A percentile compares a stretch with the other conserved stretches of the same genome.
Evolutionary conservation across 306 rosid species (phyloP).

Genomic region (Prosopis cineraria): DNA sequence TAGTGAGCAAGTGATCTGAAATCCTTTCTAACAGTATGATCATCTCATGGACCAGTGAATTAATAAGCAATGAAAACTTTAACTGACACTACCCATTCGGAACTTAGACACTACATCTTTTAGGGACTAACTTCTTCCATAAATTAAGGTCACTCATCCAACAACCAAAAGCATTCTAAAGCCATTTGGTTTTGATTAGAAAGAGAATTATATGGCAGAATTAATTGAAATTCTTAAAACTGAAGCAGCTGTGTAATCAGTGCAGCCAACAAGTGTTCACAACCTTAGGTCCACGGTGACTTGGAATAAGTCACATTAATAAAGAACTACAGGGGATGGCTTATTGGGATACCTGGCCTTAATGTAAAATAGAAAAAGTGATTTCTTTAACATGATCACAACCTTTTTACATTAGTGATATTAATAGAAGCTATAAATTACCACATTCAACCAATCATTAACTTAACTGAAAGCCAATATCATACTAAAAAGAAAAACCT

Average conservation of each 20-base stretch:
- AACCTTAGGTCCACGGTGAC: slow-evolving; percentile 16
- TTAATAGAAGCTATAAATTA: slow-evolving; percentile 1
- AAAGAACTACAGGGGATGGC: slow-evolving; percentile 27
- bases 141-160: slow-evolving; percentile 17
- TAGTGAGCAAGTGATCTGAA: slow-evolving; percentile 28
- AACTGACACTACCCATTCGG: slow-evolving; percentile 12
- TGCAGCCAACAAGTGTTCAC: slow-evolving; percentile 7
- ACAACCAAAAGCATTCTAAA: slow-evolving; percentile 6
- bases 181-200: slow-evolving; percentile 19
- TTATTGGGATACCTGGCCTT: no score
- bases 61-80: slow-evolving; percentile 21
- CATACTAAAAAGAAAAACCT: slow-evolving; percentile 19
- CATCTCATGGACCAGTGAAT: slow-evolving; percentile 39
- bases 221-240: slow-evolving; percentile 7
- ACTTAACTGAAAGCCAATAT: slow-evolving; percentile 27
- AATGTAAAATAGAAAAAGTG: no score
- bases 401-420: slow-evolving; percentile 16
- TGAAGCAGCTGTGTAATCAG: background rate
- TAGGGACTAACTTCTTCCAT: slow-evolving; percentile 21
- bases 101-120: background rate
- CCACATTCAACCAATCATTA: background rate
- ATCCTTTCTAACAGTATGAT: slow-evolving; percentile 29
- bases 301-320: background rate
- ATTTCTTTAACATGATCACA: no score
- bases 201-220: background rate